phyloP scores from a whole-genome alignment of 2,329 filamentous ascomycete species.

The Colletotrichum melonis region DNA sequence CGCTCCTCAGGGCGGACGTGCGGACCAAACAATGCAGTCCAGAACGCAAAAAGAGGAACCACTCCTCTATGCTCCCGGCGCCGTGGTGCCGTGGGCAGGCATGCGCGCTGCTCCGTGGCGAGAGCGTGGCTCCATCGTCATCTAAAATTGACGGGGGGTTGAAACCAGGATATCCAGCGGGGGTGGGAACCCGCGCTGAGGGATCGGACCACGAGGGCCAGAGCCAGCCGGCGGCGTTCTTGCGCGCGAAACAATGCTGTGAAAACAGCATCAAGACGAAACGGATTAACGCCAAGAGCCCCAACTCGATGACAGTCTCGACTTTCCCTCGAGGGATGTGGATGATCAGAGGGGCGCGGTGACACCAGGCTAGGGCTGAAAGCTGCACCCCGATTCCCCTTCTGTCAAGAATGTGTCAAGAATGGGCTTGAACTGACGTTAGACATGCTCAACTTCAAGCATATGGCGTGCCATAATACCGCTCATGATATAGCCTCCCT shows the following conservation, averaged over 20 bases:
- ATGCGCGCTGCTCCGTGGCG: constrained; percentile 24
- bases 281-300: not conserved
- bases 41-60: not conserved
- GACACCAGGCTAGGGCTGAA: constrained; percentile 17
- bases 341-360: not conserved
- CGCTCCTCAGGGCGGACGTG: constrained; percentile 6
- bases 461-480: constrained; percentile 5
- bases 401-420: too few species aligned
- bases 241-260: not conserved
- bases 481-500: not conserved
- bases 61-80: constrained; percentile 2
- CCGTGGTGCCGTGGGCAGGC: constrained; percentile 18
- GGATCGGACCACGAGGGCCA: not conserved
- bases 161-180: constrained; percentile 20
- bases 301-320: constrained; percentile 7
- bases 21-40: constrained; percentile 3
- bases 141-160: constrained; percentile 25
- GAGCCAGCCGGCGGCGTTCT: not conserved
- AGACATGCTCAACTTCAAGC: constrained; percentile 6
- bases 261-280: not conserved
- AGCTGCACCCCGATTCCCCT: not conserved
- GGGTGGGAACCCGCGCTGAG: not conserved
- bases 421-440: not conserved
- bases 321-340: not conserved
- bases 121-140: constrained; percentile 32